Evolutionary conservation across 805 yeast genomes (phyloP).

Genomic region (Candida methanosorbosa): DNA sequence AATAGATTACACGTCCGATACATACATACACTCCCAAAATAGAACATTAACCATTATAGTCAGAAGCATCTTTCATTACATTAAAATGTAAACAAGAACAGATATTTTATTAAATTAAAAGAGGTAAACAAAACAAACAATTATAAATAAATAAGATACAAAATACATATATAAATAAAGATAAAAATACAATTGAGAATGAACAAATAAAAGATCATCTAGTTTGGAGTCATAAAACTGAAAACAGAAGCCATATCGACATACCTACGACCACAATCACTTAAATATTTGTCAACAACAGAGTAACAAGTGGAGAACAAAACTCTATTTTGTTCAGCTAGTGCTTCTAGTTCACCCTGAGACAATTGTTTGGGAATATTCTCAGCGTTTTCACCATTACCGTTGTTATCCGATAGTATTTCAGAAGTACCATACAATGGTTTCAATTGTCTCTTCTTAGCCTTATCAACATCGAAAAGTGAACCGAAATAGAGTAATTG

Average conservation of each 20-base stretch:
- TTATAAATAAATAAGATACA: neutral
- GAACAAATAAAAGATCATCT: neutral
- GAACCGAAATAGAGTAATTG: conserved; percentile 75
- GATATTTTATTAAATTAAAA: neutral
- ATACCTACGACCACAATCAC: conserved; percentile 79
- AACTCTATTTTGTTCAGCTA: conserved; percentile 72
- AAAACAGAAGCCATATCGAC: conserved; percentile 83
- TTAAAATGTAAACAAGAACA: neutral
- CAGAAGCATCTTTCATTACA: neutral
- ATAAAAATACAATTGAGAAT: neutral
- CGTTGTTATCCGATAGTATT: neutral
- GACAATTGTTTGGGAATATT: conserved; percentile 18
- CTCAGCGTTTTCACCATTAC: conserved; percentile 9
- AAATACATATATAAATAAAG: neutral
- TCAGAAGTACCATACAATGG: conserved; percentile 44
- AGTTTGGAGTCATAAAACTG: conserved; percentile 6
- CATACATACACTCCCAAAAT: neutral
- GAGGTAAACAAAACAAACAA: neutral
- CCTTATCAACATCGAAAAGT: conserved; percentile 75
- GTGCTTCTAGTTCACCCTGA: conserved; percentile 55
- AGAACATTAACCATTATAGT: neutral
- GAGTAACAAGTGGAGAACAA: conserved; percentile 43
- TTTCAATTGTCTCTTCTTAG: conserved; percentile 46
- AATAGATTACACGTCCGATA: too few species aligned
- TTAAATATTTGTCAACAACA: conserved; percentile 65